phyloP scores from a whole-genome alignment of 2,329 filamentous ascomycete species.

The Lecanoromycetidae sp. region DNA sequence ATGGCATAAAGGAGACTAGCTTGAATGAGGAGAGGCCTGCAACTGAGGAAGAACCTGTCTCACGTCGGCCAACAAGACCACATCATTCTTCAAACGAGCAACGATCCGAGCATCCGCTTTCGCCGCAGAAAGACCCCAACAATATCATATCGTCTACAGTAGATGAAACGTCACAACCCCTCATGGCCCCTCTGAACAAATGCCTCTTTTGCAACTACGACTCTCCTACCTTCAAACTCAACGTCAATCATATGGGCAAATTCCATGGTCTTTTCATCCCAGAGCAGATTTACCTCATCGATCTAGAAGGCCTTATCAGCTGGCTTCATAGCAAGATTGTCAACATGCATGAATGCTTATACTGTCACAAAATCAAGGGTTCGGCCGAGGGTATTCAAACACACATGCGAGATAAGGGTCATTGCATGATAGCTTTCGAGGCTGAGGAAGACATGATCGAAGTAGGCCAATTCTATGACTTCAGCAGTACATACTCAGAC shows the following conservation, averaged over 20 bases:
- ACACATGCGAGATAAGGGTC: conserved; percentile 92
- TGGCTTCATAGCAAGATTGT: conserved; percentile 71
- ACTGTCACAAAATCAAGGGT: conserved; percentile 71
- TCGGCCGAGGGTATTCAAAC: conserved; percentile 75
- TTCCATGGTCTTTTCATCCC: conserved; percentile 94
- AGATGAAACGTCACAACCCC: conserved; percentile 20
- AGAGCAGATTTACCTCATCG: conserved; percentile 69
- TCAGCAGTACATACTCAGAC: conserved; percentile 89
- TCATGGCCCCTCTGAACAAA: conserved; percentile 37
- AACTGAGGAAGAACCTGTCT: conserved; percentile 26
- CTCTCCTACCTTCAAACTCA: conserved; percentile 63
- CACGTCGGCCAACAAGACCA: conserved; percentile 31
- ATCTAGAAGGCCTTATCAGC: conserved; percentile 68
- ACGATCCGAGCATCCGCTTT: conserved; percentile 28
- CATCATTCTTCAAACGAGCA: conserved; percentile 28
- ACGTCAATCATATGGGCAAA: conserved; percentile 78
- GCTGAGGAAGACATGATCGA: conserved; percentile 83
- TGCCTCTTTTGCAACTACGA: conserved; percentile 91
- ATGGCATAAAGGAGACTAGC: conserved; percentile 58
- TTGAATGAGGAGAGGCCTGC: conserved; percentile 31
- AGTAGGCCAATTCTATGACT: conserved; percentile 95
- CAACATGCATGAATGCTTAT: conserved; percentile 71
- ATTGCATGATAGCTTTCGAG: conserved; percentile 92
- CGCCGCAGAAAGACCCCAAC: conserved; percentile 20
- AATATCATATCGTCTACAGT: conserved; percentile 22